Evolutionary conservation across 768 basidiomycete genomes (phyloP), one percentile per base, ranked within the genome.

Genomic region (Russula sp.): DNA sequence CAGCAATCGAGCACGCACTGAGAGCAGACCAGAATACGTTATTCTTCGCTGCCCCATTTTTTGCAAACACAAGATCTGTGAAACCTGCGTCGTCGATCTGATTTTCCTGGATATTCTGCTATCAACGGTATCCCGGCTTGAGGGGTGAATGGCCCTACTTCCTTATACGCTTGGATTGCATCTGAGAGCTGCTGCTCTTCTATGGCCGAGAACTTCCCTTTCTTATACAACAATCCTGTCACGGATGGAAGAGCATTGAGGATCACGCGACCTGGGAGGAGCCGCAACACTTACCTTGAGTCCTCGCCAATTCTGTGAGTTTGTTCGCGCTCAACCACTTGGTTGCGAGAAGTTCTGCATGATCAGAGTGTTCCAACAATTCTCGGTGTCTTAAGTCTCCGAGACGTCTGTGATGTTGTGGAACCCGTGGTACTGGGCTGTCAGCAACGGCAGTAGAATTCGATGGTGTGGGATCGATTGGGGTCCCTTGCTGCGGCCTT

Each of bases 131-230:
- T n/a, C 5, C 13, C 32, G 38, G 25, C 14, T 1, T 46, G 39
- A 34, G 22, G 49, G 42, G 35, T 50, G 20, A 34, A 22, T 58
- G 18, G 20, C 75, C 84, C 51, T 67, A 88, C 88, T 20, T 72
- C 67, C 57, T 80, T 79, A 69, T 85, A 90, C 9, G 74, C 72
- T 59, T 86, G 83, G 39, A 93, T 83, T 7, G 89, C 90, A 14
- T 73, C 71, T 64, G 74, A 78, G 1, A 92, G 72, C 64, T 85
- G 85, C 29, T 83, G 78, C 60, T 85, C 87, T 69, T 93, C 90
- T 45, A 84, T 83, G 0, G 85, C 82, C 29, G 89, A 90, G 68
- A 93, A 93, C 69, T 90, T 92, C 14, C 90, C 90, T 72, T 91
- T 91, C 74, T 87, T 91, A 72, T 90, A 92, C 2, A 88, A 80